Base-by-base conservation (phyloP, 2,329 filamentous ascomycete genomes). In the Sarocladium brachiariae region DNA sequence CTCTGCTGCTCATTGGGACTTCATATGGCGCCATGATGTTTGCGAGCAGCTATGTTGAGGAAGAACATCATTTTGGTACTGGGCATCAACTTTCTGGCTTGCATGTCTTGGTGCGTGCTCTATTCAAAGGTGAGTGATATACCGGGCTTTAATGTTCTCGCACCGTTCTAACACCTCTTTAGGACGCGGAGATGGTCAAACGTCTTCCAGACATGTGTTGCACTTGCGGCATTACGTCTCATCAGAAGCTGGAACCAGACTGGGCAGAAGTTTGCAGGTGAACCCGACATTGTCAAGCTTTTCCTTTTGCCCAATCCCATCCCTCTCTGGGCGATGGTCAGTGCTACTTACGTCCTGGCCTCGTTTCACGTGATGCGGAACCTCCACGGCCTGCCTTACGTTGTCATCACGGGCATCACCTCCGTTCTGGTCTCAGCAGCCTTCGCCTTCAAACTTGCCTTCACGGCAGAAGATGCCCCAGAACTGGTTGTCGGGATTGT, bases 11-110 rank as follows among this genome's bases (percentile, higher is more conserved):
- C 2, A 71, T 83, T 25, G 78, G 78, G 1, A 45, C 83, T 0
- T 66, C 78, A 0, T 96, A 97, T 62, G 83, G 84, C 1, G 65
- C 81, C 33, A 95, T 96, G 82, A 97, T 97, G 91, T 97, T 97
- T 68, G 92, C 91, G 9, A 96, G 89, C 64, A 97, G 91, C 62
- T 99, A 93, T 65, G 89, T 99, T 2, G 93, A 99, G 67, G 93
- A 99, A 69, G 93, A 99, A 65, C 93, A 99, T 47, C 89, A 97
- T 58, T 96, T 96, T 99, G 93, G 93, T 97, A 99, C 68, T 97
- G 92, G 90, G 70, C 81, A 1, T 79, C 85, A 0, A 83, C 86
- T 0, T 78, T 81, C 6, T 95, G 87, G 87, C 62, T 86, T 27
- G 67, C 73, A 1, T 70, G 75, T 25, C 68, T 85, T 11, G 73